Evolutionary conservation across 1,284 basidiomycete genomes (phyloP).

Genomic region (Xanthoconium separans): DNA sequence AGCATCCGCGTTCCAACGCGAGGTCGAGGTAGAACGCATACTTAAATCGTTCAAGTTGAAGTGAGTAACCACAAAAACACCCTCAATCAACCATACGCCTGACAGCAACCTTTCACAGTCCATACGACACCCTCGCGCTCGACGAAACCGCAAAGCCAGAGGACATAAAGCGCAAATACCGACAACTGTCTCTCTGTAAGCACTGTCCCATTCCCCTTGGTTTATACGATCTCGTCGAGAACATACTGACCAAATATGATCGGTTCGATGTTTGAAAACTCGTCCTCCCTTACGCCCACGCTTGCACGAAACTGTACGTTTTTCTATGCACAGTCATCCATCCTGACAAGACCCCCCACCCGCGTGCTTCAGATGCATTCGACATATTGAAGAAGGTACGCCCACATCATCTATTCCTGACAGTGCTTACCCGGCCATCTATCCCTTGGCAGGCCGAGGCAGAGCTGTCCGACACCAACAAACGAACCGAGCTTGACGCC

Average conservation of each 20-base stretch:
- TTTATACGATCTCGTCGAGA: slow-evolving; percentile 10
- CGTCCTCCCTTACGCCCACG: neutral
- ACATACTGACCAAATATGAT: slow-evolving; percentile 26
- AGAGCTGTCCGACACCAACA: slow-evolving; percentile 70
- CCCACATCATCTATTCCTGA: neutral
- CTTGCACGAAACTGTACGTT: slow-evolving; percentile 38
- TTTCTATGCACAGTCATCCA: slow-evolving; percentile 68
- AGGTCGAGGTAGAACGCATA: slow-evolving; percentile 83
- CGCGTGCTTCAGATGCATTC: slow-evolving; percentile 79
- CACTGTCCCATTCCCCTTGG: slow-evolving; percentile 16
- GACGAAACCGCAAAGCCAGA: slow-evolving; percentile 61
- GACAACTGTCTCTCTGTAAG: slow-evolving; percentile 79
- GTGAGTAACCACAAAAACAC: slow-evolving; percentile 40
- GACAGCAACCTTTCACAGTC: slow-evolving; percentile 40
- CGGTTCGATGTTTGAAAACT: slow-evolving; percentile 2
- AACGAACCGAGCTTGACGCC: slow-evolving; percentile 77
- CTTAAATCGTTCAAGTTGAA: slow-evolving; percentile 84
- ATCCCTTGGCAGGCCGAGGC: slow-evolving; percentile 61
- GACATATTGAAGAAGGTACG: slow-evolving; percentile 80
- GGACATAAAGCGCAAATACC: slow-evolving; percentile 78
- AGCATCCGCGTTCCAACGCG: slow-evolving; percentile 79
- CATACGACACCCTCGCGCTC: slow-evolving; percentile 77
- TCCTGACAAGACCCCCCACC: slow-evolving; percentile 80
- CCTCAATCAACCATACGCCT: neutral
- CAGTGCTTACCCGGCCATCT: neutral